Conservation (phyloP, 2,329 filamentous ascomycete genomes). For the Seiridium unicorne region DNA sequence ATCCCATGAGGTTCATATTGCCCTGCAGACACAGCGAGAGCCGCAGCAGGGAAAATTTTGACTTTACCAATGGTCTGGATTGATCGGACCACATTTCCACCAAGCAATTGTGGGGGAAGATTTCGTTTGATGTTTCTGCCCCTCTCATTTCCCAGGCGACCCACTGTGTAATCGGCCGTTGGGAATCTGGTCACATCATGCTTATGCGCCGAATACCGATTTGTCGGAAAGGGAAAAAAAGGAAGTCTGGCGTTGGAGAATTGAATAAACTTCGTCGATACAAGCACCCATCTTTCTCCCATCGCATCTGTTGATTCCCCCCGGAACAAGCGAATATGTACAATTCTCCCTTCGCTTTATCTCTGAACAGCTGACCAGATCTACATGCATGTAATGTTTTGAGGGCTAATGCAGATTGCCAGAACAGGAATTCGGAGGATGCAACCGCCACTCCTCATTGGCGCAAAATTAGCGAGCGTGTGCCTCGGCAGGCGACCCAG, state of each 20-base stretch:
- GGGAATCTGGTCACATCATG: neutral
- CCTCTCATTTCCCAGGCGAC: neutral
- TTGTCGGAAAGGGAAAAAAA: too few species aligned
- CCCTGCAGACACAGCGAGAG: neutral
- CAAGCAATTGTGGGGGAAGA: neutral
- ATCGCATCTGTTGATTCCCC: too few species aligned
- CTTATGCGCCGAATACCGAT: neutral
- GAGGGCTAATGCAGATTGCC: neutral
- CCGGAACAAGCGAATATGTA: too few species aligned
- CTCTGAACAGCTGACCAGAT: too few species aligned
- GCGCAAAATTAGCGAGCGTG: neutral
- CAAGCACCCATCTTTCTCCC: too few species aligned
- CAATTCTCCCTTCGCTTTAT: too few species aligned
- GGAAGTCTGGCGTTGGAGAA: too few species aligned
- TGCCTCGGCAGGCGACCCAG: neutral
- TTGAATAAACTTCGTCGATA: too few species aligned
- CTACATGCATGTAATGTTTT: too few species aligned
- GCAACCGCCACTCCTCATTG: neutral
- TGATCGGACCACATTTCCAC: neutral
- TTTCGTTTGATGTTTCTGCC: neutral
- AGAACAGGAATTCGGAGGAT: neutral
- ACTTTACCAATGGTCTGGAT: neutral
- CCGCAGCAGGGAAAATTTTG: neutral
- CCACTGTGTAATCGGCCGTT: neutral
- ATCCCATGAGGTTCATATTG: neutral